Percentiles rank a stretch among this genome's conserved stretches.
phyloP scores from a whole-genome alignment of 2,329 filamentous ascomycete species.

The Colletotrichum gigasporum region DNA sequence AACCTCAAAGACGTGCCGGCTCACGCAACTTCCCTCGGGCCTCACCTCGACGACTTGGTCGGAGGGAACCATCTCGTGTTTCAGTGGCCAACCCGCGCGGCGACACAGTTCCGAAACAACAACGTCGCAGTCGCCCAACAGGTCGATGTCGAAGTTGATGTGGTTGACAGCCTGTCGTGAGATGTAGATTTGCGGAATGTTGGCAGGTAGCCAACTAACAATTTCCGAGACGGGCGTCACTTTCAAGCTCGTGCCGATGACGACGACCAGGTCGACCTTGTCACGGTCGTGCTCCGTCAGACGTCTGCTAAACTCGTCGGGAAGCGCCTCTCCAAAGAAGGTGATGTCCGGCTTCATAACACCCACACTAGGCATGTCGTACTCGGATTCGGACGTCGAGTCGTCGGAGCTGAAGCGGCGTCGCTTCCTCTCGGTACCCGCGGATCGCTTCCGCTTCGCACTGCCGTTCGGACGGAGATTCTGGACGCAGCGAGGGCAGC shows the following conservation, averaged over 20 bases:
- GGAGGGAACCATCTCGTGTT: constrained; percentile 84
- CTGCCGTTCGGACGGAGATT: constrained; percentile 50
- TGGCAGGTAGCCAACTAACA: constrained; percentile 78
- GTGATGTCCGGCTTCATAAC: constrained; percentile 99
- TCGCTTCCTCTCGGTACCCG: constrained; percentile 48
- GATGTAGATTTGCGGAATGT: constrained; percentile 91
- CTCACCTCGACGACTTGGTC: constrained; percentile 69
- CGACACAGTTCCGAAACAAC: constrained; percentile 88
- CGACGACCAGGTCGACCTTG: constrained; percentile 86
- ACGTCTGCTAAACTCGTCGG: constrained; percentile 82
- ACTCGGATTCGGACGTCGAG: constrained; percentile 56
- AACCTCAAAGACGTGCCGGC: constrained; percentile 48
- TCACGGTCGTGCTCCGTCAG: constrained; percentile 84
- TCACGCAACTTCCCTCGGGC: constrained; percentile 55
- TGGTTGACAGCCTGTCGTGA: constrained; percentile 85
- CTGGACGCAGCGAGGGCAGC: constrained; percentile 76
- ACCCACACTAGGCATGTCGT: constrained; percentile 71
- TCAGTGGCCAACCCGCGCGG: constrained; percentile 80
- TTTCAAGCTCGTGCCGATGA: constrained; percentile 96
- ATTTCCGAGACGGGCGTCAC: constrained; percentile 96
- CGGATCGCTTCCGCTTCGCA: constrained; percentile 51
- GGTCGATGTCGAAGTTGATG: constrained; percentile 94
- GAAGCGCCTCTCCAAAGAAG: constrained; percentile 93
- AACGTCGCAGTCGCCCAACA: constrained; percentile 94
- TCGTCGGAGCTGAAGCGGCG: constrained; percentile 47